Evolutionary conservation across 805 yeast species (phyloP).

Genomic region (Zygotorulaspora chibaensis): DNA sequence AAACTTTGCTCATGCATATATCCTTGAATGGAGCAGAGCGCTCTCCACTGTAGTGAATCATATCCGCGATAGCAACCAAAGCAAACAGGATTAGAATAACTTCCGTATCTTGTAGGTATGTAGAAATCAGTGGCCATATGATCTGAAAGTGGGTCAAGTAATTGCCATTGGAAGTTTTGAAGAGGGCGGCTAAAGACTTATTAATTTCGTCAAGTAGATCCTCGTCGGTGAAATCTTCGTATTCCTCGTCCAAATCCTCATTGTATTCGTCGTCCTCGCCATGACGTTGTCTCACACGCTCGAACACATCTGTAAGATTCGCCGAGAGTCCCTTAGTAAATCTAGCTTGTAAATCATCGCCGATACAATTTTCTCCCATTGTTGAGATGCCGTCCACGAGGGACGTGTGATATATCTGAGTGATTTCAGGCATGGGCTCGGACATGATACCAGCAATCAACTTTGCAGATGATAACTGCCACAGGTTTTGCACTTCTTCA

Average conservation of each 20-base stretch:
- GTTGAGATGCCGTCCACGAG: conserved; percentile 61
- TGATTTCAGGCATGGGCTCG: conserved; percentile 81
- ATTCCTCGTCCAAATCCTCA: conserved; percentile 82
- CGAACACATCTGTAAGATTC: conserved; percentile 62
- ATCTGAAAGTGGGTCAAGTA: conserved; percentile 64
- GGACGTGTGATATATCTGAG: conserved; percentile 72
- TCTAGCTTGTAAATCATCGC: conserved; percentile 48
- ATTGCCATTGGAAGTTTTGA: conserved; percentile 54
- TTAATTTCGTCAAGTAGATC: conserved; percentile 84
- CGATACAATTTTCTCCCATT: conserved; percentile 61
- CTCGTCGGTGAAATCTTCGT: conserved; percentile 81
- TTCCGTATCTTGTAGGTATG: conserved; percentile 62
- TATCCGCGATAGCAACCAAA: conserved; percentile 71
- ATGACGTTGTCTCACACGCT: conserved; percentile 68
- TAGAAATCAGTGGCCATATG: conserved; percentile 54
- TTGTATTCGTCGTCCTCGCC: conserved; percentile 78
- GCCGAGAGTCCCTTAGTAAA: conserved; percentile 57
- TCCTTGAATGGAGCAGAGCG: conserved; percentile 61
- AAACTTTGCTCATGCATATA: conserved; percentile 56
- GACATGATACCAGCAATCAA: conserved; percentile 61
- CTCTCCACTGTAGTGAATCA: conserved; percentile 75
- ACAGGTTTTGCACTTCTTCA: conserved; percentile 57
- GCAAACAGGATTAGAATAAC: conserved; percentile 72
- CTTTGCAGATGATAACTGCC: conserved; percentile 67
- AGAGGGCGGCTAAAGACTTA: conserved; percentile 64